Percentiles rank a stretch among this genome's conserved stretches.
phyloP scores from a whole-genome alignment of 495 filamentous ascomycete genomes.

The Neurospora sp. region DNA sequence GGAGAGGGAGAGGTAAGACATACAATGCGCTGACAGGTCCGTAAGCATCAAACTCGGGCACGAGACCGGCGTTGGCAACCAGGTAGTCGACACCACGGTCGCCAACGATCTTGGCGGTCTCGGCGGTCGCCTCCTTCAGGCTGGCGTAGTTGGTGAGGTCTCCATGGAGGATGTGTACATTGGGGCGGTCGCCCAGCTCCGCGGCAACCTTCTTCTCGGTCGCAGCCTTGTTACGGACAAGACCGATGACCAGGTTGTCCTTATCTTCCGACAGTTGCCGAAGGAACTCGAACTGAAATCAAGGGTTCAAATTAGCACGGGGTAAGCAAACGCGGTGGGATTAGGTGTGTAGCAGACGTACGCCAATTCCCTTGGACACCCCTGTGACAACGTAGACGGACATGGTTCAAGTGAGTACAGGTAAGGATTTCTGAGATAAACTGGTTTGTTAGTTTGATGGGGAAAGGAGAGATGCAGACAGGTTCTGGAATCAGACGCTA shows the following conservation, averaged over 20 bases:
- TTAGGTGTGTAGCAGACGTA: conserved; percentile 1
- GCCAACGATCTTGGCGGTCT: conserved; percentile 24
- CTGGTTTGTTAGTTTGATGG: neutral
- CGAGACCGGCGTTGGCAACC: conserved; percentile 41
- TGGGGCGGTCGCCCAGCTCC: conserved; percentile 17
- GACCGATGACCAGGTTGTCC: conserved; percentile 21
- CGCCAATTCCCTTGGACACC: conserved; percentile 15
- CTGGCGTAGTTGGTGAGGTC: conserved; percentile 20
- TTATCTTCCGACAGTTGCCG: conserved; percentile 18
- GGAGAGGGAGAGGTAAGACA: conserved; percentile 1
- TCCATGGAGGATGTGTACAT: conserved; percentile 31
- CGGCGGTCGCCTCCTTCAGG: conserved; percentile 23
- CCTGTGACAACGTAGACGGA: conserved; percentile 16
- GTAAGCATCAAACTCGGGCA: conserved; percentile 15
- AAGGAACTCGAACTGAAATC: conserved; percentile 18
- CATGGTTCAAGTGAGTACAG: neutral
- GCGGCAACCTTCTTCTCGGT: conserved; percentile 18
- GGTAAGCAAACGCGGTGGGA: neutral
- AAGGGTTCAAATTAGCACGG: neutral
- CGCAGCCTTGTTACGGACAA: conserved; percentile 25
- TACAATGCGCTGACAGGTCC: conserved; percentile 16
- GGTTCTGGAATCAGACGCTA: neutral
- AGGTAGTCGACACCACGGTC: conserved; percentile 38
- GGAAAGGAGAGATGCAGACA: conserved; percentile 1
- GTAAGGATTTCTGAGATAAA: neutral